Base-by-base conservation (phyloP, 352 stramenopile species). In the Blastocystis sp. region DNA sequence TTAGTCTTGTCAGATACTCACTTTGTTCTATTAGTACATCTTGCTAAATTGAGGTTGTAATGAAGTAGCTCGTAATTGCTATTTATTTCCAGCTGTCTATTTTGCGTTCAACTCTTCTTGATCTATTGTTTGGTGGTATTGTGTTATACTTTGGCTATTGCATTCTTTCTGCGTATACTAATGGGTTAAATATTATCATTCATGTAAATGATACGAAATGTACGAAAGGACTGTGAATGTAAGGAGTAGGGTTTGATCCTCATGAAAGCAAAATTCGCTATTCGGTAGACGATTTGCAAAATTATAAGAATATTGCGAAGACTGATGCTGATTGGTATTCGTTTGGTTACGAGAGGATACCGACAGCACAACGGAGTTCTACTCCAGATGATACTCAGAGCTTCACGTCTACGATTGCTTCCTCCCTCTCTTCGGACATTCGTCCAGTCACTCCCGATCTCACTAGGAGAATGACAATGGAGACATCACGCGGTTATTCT, bases 71-170 rank as follows among this genome's bases (percentile, higher is more conserved):
- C 7, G 12, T 73, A 11, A 73, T 73, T 27, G 61, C 61, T 6
- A 37, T 73, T 14, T 73, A 73, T 46, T 73, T 73, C 24, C 61
- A 73, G 1, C 32, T 73, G 9, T 73, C n/a, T 73, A 21, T 37
- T 37, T 6, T 73, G 43, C 61, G 61, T 49, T 73, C 61, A 5
- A 12, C 51, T 9, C 19, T 37, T 5, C n/a, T 73, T n/a, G 61
- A 73, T 73, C 16, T 73, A 24, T 29, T 46, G 21, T 73, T 39
- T 46, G n/a, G 12, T 29, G 12, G 12, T n/a, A 46, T 73, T 37
- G 24, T 46, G 7, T 9, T 46, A 9, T 73, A 19, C 32, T 7
- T 73, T 12, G 11, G 11, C n/a, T 73, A 39, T 21, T 29, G n/a
- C 16, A 7, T 73, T 5, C 16, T 73, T 5, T 7, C 19, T 12